Evolutionary conservation across 148 eudicot genomes (phyloP), one percentile per base, ranked within the genome.

Genomic region (Rhododendron molle): DNA sequence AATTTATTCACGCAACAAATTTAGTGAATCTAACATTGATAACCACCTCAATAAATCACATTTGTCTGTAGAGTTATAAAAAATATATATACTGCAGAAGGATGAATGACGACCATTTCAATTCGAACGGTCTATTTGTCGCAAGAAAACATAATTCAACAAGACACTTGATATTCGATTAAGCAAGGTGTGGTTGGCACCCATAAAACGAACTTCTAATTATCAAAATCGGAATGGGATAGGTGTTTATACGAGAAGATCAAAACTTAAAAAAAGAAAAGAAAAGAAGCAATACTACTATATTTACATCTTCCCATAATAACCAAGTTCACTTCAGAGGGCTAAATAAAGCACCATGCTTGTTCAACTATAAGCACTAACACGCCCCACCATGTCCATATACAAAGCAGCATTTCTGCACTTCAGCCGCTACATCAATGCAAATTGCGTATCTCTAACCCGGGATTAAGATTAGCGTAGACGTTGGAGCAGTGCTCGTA

Each of bases 371-470:
- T 43, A 23, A 81, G 21, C 76, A 82, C 28, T 38, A 40, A 4
- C 47, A 36, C 12, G 14, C 74, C 7, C 11, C 13, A 65, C 23
- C 3, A 60, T 36, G 74, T 2, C 40, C 7, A 40, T 60, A 73
- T 36, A 38, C 16, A 10, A 9, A 13, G 34, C 74, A 38, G 52
- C 11, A 40, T 5, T 40, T 23, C 20, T 23, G 73, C 46, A 56
- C 7, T 21, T 52, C 65, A 80, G 21, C 7, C 44, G 23, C 38
- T 82, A 23, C 34, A 81, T 86, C 89, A 92, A 43, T 94, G 93
- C 67, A 93, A 74, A 86, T 94, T 95, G 50, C 88, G 85, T 78
- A 94, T 92, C 85, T 94, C 98, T 9, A 93, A 89, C 81, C 93
- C 90, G 34, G 93, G 89, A 81, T 90, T 90, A 13, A 93, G 96